A percentile compares a stretch with the other conserved stretches of the same genome.
phyloP scores from a whole-genome alignment of 495 filamentous ascomycete genomes.

The Melanomma pulvis-pyrius region DNA sequence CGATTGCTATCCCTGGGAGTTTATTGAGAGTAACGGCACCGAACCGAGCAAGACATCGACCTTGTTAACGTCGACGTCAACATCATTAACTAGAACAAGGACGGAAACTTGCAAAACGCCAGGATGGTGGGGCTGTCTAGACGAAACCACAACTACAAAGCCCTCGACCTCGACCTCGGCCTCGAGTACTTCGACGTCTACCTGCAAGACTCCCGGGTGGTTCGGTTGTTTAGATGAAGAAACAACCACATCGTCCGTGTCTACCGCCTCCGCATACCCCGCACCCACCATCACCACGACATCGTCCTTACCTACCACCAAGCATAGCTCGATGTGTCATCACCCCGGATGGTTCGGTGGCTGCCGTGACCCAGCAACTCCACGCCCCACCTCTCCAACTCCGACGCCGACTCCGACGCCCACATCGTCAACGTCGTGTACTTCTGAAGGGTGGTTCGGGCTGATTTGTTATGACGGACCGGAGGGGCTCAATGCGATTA shows the following conservation, averaged over 20 bases:
- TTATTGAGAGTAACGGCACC: slow-evolving; percentile 85
- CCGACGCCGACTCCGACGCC: slow-evolving; percentile 46
- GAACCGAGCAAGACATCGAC: slow-evolving; percentile 68
- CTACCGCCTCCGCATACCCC: neutral
- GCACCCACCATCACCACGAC: slow-evolving; percentile 9
- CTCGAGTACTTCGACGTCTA: slow-evolving; percentile 53
- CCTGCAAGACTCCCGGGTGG: slow-evolving; percentile 45
- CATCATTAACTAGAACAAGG: slow-evolving; percentile 54
- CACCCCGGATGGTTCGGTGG: slow-evolving; percentile 75
- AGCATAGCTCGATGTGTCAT: slow-evolving; percentile 53
- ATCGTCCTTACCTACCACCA: slow-evolving; percentile 8
- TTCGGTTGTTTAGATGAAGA: slow-evolving; percentile 35
- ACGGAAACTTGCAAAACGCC: slow-evolving; percentile 89
- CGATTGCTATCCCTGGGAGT: slow-evolving; percentile 94
- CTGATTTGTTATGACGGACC: slow-evolving; percentile 30
- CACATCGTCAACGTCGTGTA: slow-evolving; percentile 33
- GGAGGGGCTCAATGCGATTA: neutral
- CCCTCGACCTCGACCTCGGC: slow-evolving; percentile 45
- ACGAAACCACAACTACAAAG: slow-evolving; percentile 53
- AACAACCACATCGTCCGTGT: neutral
- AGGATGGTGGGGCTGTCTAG: slow-evolving; percentile 77
- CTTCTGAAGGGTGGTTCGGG: slow-evolving; percentile 39
- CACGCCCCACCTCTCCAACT: slow-evolving; percentile 47
- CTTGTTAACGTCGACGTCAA: slow-evolving; percentile 48
- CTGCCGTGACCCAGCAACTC: slow-evolving; percentile 59